phyloP scores from a whole-genome alignment of 495 filamentous ascomycete species.

The Venustampulla echinocandica region DNA sequence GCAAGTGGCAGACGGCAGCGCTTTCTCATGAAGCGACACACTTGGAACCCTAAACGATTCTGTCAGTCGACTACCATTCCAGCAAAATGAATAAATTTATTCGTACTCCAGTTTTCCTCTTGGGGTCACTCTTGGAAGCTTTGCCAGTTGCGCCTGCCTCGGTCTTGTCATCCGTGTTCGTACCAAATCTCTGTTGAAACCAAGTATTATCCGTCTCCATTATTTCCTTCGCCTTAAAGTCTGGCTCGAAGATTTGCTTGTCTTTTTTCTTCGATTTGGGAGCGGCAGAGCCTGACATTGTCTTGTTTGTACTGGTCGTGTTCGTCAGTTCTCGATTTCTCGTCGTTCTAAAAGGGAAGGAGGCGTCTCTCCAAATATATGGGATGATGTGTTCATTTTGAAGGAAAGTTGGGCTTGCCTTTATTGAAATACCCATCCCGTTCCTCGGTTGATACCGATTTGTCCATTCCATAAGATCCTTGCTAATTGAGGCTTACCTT shows the following conservation, averaged over 20 bases:
- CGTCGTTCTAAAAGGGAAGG: conserved; percentile 5
- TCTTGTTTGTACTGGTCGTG: conserved; percentile 5
- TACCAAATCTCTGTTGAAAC: conserved; percentile 13
- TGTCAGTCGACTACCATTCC: conserved; percentile 10
- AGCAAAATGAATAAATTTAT: conserved; percentile 8
- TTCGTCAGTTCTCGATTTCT: conserved; percentile 11
- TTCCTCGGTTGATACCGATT: background rate
- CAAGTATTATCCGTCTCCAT: conserved; percentile 7
- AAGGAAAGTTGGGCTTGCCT: conserved; percentile 2
- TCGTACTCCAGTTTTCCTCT: conserved; percentile 9
- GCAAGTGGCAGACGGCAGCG: conserved; percentile 1
- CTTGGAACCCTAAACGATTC: conserved; percentile 11
- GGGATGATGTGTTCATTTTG: conserved; percentile 8
- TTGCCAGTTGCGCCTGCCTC: conserved; percentile 9
- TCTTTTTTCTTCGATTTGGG: conserved; percentile 8
- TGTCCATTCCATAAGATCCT: background rate
- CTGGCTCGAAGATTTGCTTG: conserved; percentile 9
- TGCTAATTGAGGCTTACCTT: background rate
- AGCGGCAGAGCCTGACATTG: conserved; percentile 11
- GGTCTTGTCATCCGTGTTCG: conserved; percentile 8
- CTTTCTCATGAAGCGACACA: conserved; percentile 1
- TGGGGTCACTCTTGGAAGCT: conserved; percentile 6
- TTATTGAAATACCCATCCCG: conserved; percentile 1
- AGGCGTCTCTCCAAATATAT: conserved; percentile 7
- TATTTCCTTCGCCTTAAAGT: conserved; percentile 11